Base-by-base conservation (phyloP, 192 early-diverging fungal genomes). In the Coemansia sp. region DNA sequence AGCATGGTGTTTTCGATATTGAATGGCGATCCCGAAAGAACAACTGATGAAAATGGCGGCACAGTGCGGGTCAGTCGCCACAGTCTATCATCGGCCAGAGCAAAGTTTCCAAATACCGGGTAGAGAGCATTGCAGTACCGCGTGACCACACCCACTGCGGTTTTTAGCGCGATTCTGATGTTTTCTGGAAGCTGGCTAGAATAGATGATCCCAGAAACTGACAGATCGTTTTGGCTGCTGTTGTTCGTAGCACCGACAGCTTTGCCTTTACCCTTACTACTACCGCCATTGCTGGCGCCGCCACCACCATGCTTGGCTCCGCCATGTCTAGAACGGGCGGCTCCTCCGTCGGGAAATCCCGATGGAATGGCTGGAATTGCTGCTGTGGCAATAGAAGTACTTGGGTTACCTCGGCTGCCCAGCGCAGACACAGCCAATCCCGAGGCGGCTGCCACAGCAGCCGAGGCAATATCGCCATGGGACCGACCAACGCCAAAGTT, bases 81-180 rank as follows among this genome's bases (percentile, higher is more conserved):
- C 42, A 81, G 61, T 22, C 74, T 66, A 32, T 81, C 74, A 42
- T 81, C 79, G 2, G 79, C 79, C 56, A 81, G 48, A 4, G 73
- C 53, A 20, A 67, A 81, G 43, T 70, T 59, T 11, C 79, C 79
- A 59, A 81, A 81, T 9, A 70, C 67, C 0, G 79, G 74, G 48
- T 61, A 61, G 11, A 81, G 70, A n/a, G 67, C 65, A 41, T 69
- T 76, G 56, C 71, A 75, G 70, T 81, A 81, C 17, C 79, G 65
- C 25, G 74, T 66, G 22, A 81, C 64, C 5, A 75, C 74, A 45
- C 74, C 62, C 20, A 70, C 63, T 0, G 70, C 74, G 13, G 70
- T 76, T 2, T 33, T 61, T 43, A 81, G 64, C 10, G 79, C 73
- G 17, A 53, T 75, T 52, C 65, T 46, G 29, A 81, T 76, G 32